Conservation (phyloP, 2,329 filamentous ascomycete genomes). For the Penicillium oxalicum region DNA sequence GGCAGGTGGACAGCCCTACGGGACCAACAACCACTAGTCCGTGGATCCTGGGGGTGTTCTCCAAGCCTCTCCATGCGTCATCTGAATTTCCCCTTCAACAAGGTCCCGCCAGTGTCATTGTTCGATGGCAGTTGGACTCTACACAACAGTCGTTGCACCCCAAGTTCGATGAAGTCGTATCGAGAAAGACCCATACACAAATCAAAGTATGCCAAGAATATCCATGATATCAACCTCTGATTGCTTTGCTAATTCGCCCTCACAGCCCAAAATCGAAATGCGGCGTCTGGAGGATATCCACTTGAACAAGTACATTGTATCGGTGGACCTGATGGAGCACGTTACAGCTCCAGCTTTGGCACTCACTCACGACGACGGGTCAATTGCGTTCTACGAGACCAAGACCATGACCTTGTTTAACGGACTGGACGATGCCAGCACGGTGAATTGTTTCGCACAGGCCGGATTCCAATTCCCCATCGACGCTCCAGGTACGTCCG, state of each 20-base stretch:
- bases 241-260: slow-evolving; percentile 10
- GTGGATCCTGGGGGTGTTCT: slow-evolving; percentile 68
- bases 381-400: slow-evolving; percentile 72
- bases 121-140: slow-evolving; percentile 73
- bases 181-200: slow-evolving; percentile 53
- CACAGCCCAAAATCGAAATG: slow-evolving; percentile 47
- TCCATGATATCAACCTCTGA: not conserved
- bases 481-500: slow-evolving; percentile 56
- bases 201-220: slow-evolving; percentile 25
- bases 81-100: slow-evolving; percentile 54
- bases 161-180: slow-evolving; percentile 69
- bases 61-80: slow-evolving; percentile 50
- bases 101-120: slow-evolving; percentile 66
- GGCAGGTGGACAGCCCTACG: slow-evolving; percentile 52
- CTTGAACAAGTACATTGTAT: slow-evolving; percentile 64
- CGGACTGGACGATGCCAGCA: slow-evolving; percentile 57
- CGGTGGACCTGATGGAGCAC: slow-evolving; percentile 61
- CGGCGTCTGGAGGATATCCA: slow-evolving; percentile 62
- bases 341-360: slow-evolving; percentile 64
- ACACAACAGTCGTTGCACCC: slow-evolving; percentile 62
- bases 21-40: slow-evolving; percentile 53
- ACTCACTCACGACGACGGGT: slow-evolving; percentile 72
- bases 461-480: slow-evolving; percentile 68
- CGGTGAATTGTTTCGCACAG: slow-evolving; percentile 65
- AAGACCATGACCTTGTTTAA: slow-evolving; percentile 64